A percentile compares a stretch with the other conserved stretches of the same genome.
Evolutionary conservation across 257 asterid species (phyloP).

Genomic region (Solanum chaucha): DNA sequence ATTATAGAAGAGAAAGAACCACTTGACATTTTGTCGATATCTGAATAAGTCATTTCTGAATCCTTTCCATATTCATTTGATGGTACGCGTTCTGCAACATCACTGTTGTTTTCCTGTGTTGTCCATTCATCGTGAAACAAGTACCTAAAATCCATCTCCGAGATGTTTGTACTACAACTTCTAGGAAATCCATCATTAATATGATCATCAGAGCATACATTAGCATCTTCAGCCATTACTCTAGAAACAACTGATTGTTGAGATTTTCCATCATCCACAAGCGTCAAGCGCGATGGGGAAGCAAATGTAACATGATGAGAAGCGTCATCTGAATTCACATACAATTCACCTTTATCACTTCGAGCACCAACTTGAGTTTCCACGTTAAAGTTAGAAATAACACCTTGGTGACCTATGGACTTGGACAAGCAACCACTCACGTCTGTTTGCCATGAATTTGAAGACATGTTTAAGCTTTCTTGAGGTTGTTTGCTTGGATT

Average conservation of each 20-base stretch:
- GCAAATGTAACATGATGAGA: conserved; percentile 6
- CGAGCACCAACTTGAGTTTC: not conserved
- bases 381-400: conserved; percentile 3
- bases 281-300: not conserved
- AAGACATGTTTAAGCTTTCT: not conserved
- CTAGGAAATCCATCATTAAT: conserved; percentile 1
- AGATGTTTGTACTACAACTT: conserved; percentile 10
- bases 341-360: conserved; percentile 5
- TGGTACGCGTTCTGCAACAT: not conserved
- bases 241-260: conserved; percentile 27
- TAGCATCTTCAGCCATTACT: conserved; percentile 14
- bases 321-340: not conserved
- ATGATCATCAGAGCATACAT: conserved; percentile 1
- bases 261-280: conserved; percentile 17
- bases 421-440: conserved; percentile 5
- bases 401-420: conserved; percentile 11
- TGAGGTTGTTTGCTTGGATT: not conserved
- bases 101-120: conserved; percentile 10
- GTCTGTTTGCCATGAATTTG: not conserved
- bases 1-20: conserved; percentile 6
- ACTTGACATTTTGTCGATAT: conserved; percentile 6
- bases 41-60: conserved; percentile 3
- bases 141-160: conserved; percentile 34
- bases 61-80: conserved; percentile 6
- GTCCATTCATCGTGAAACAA: conserved; percentile 19